Percentiles rank a stretch among this genome's conserved stretches.
These are phyloP conservation scores for Trichoderma sp. DNA, from an alignment of 2,329 filamentous ascomycete genomes.

Conservation along the genomic window DNA sequence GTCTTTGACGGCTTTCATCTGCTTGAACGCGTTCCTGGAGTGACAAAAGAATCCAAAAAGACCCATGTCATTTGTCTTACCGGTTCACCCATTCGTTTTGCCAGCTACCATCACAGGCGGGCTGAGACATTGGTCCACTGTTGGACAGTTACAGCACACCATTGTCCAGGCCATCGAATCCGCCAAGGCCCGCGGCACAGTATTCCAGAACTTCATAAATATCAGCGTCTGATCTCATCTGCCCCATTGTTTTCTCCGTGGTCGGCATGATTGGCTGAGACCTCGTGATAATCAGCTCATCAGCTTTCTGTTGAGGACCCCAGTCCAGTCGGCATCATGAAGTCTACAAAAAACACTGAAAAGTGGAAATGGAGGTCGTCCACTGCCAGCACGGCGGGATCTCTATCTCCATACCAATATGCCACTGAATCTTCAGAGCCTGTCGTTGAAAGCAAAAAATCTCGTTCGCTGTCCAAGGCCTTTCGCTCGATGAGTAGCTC, in stretches of 20 bases:
- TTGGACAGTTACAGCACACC: conserved; percentile 5
- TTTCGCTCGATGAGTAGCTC: conserved; percentile 45
- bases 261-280: conserved; percentile 23
- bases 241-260: not conserved
- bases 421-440: conserved; percentile 31
- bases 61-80: conserved; percentile 12
- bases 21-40: conserved; percentile 4
- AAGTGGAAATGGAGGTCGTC: conserved; percentile 42
- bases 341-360: conserved; percentile 36
- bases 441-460: conserved; percentile 39
- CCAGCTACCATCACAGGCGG: not conserved
- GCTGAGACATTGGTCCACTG: conserved; percentile 23
- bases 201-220: not conserved
- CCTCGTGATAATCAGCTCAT: not conserved
- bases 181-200: not conserved
- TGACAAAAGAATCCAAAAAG: not conserved
- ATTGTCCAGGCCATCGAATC: not conserved
- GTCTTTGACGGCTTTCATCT: not conserved
- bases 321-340: not conserved
- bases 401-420: conserved; percentile 29
- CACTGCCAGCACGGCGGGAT: conserved; percentile 34
- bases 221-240: conserved; percentile 1
- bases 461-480: conserved; percentile 41
- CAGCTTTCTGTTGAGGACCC: not conserved
- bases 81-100: not conserved